These are phyloP conservation scores for Stagonosporopsis tanaceti DNA, from an alignment of 2,329 filamentous ascomycete species.

Conservation along the genomic window DNA sequence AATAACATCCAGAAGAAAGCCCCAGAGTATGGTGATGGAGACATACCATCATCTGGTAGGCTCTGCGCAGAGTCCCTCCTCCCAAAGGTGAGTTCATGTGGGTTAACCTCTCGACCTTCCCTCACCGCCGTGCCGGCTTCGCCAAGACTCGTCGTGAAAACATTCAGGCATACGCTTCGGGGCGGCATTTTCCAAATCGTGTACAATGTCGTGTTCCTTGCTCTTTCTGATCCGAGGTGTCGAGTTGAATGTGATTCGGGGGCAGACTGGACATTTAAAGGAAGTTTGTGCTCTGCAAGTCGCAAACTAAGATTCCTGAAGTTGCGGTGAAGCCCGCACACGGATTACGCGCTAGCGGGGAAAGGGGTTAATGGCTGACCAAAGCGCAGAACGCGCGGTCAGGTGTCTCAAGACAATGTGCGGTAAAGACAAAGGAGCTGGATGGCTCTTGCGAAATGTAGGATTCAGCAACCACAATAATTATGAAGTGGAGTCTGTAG, in stretches of 20 bases:
- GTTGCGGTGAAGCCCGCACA: slow-evolving; percentile 50
- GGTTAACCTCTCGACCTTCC: slow-evolving; percentile 29
- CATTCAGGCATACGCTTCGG: slow-evolving; percentile 48
- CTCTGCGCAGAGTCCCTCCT: slow-evolving; percentile 42
- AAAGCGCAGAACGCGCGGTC: slow-evolving; percentile 40
- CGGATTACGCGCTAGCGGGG: slow-evolving; percentile 40
- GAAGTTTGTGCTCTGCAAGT: slow-evolving; percentile 33
- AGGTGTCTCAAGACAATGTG: slow-evolving; percentile 38
- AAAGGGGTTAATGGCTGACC: slow-evolving; percentile 44
- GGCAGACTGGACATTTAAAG: slow-evolving; percentile 35
- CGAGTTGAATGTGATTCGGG: slow-evolving; percentile 20
- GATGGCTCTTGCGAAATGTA: slow-evolving; percentile 11
- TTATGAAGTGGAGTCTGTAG: slow-evolving; percentile 17
- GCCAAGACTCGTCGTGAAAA: slow-evolving; percentile 46
- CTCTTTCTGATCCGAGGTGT: slow-evolving; percentile 22
- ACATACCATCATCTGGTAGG: slow-evolving; percentile 33
- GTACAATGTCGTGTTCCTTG: slow-evolving; percentile 16
- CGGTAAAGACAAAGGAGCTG: slow-evolving; percentile 14
- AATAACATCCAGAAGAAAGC: background rate
- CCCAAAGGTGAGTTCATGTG: slow-evolving; percentile 27
- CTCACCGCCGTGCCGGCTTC: slow-evolving; percentile 39
- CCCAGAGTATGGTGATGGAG: background rate
- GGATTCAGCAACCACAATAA: slow-evolving; percentile 2
- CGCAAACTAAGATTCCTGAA: slow-evolving; percentile 42
- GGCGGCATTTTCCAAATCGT: slow-evolving; percentile 44